Percentiles rank a stretch among this genome's conserved stretches.
phyloP scores from a whole-genome alignment of 2,329 filamentous ascomycete species.

The Nannizzia gypsea region DNA sequence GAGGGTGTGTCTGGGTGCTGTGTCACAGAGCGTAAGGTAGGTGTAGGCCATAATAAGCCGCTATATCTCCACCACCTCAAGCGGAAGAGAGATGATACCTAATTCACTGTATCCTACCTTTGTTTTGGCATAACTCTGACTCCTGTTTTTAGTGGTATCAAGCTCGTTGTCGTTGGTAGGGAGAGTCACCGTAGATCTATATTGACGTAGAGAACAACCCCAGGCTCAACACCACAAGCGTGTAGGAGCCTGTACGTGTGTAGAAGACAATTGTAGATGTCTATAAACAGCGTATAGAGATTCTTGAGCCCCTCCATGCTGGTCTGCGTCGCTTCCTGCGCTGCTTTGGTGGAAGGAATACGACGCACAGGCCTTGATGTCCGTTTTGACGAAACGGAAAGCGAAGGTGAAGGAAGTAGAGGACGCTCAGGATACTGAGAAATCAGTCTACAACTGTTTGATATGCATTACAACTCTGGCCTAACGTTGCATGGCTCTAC shows the following conservation, averaged over 20 bases:
- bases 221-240: background rate
- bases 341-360: conserved; percentile 1
- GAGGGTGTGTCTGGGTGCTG: background rate
- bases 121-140: background rate
- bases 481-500: background rate
- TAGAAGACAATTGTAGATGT: background rate
- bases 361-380: background rate
- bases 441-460: background rate
- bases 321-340: background rate
- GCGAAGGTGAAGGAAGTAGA: background rate
- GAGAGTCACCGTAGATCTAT: background rate
- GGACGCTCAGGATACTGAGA: background rate
- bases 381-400: conserved; percentile 4
- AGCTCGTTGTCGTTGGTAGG: background rate
- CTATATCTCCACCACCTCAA: background rate
- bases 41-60: background rate
- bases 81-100: background rate
- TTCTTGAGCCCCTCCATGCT: background rate
- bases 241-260: background rate
- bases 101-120: background rate
- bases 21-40: background rate
- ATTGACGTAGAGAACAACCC: background rate
- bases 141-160: background rate
- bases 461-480: background rate
- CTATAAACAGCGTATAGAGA: background rate